Base-by-base conservation (phyloP, 306 rosid genomes). In the Senna siamea region DNA sequence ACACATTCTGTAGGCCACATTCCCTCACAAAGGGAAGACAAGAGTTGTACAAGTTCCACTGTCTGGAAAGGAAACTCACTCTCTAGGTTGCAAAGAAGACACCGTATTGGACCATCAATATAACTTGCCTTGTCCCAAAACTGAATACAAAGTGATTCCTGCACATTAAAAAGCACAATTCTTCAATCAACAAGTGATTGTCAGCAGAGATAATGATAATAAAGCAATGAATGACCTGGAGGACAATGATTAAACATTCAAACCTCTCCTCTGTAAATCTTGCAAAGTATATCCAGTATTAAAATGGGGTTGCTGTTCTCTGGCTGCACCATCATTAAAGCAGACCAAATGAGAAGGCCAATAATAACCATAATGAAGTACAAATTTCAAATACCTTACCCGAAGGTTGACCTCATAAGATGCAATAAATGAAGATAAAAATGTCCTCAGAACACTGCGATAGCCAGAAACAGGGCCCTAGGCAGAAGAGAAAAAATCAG, bases 11-110 rank as follows among this genome's bases (percentile, higher is more conserved):
- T 91, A 23, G 98, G 88, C 98, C 97, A 93, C 35, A 86, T 58
- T 74, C 97, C 98, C 82, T 89, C 97, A 81, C 89, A 85, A n/a
- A 93, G 96, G 81, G 98, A 91, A 63, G 98, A 93, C 73, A 93
- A 70, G 78, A 91, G 79, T 59, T 57, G 90, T 44, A 93, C 86
- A 72, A 93, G 84, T 71, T 91, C 96, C 35, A 74, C 66, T 4
- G 85, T 83, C 85, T 93, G 81, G 83, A 79, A 81, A 73, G 98
- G 98, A 59, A 93, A 93, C 84, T 91, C 96, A 54, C 88, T 85
- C 84, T 88, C 97, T 66, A 93, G 76, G 87, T 81, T 90, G 84
- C 85, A 82, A 72, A 93, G 97, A 84, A 93, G 89, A 87, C 79
- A 79, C 44, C 94, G 89, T 72, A 93, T 82, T 48, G 98, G 98